Evolutionary conservation across 805 yeast genomes (phyloP).

Genomic region (Cyberlindnera veronae): DNA sequence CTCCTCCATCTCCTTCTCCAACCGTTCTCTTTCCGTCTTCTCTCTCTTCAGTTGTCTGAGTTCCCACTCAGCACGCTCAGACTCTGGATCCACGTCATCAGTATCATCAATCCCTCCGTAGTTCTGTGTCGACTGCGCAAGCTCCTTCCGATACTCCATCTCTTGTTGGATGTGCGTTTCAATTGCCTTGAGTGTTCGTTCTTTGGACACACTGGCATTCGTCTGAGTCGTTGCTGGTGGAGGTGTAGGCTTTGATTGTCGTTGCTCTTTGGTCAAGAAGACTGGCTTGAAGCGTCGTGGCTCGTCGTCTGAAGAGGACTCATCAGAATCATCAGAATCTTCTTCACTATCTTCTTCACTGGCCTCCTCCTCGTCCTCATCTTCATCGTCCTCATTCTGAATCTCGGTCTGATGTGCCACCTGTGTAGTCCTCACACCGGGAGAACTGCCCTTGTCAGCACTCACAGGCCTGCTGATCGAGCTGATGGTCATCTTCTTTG

Average conservation of each 20-base stretch:
- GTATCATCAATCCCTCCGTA: conserved; percentile 49
- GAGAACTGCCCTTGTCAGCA: background rate
- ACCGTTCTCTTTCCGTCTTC: conserved; percentile 20
- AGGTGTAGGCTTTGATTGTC: background rate
- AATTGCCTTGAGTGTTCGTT: conserved; percentile 25
- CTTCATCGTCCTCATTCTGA: conserved; percentile 31
- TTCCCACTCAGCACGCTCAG: conserved; percentile 54
- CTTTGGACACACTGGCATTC: conserved; percentile 27
- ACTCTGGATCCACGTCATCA: conserved; percentile 54
- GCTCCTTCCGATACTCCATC: conserved; percentile 19
- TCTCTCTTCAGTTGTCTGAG: conserved; percentile 49
- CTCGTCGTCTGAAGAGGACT: conserved; percentile 12
- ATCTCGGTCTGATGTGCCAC: background rate
- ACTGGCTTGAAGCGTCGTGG: conserved; percentile 25
- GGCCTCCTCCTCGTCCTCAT: conserved; percentile 26
- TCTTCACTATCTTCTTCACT: conserved; percentile 13
- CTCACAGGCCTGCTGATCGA: background rate
- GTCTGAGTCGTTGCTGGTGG: conserved; percentile 2
- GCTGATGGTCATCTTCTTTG: conserved; percentile 4
- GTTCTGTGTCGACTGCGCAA: conserved; percentile 24
- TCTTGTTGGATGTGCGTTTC: conserved; percentile 26
- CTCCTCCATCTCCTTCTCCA: conserved; percentile 26
- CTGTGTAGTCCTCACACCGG: background rate
- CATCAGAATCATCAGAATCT: conserved; percentile 12
- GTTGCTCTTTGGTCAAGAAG: conserved; percentile 20